Conservation (phyloP, 1,139 yeast species). For the Zygotorulaspora mrakii region DNA sequence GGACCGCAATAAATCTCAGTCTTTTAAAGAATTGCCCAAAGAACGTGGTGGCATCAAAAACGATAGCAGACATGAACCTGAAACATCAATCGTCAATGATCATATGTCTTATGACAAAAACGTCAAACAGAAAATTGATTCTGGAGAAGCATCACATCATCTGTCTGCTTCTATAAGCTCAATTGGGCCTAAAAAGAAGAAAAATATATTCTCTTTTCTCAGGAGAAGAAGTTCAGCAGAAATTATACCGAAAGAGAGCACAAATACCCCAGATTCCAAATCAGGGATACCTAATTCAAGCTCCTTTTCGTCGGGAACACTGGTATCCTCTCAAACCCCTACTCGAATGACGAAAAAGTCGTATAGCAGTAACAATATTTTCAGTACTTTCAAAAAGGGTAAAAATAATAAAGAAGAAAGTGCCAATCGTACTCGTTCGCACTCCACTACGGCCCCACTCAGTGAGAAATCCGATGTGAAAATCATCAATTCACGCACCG, state of each 20-base stretch:
- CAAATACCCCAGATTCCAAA: constrained; percentile 3
- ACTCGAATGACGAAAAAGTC: constrained; percentile 27
- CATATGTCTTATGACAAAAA: no score
- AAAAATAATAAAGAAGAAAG: constrained; percentile 12
- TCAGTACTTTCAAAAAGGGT: constrained; percentile 24
- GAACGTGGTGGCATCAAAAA: constrained; percentile 14
- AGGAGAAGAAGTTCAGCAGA: constrained; percentile 29
- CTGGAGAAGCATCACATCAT: constrained; percentile 14
- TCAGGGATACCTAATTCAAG: constrained; percentile 18
- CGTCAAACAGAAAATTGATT: no score
- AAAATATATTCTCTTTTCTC: constrained; percentile 38
- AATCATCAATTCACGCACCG: background rate
- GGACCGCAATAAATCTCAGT: background rate
- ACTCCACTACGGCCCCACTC: constrained; percentile 5
- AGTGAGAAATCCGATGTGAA: constrained; percentile 1
- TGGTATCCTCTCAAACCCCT: constrained; percentile 10
- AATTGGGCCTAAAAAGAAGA: constrained; percentile 28
- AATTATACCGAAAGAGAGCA: constrained; percentile 17
- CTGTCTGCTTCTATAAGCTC: constrained; percentile 7
- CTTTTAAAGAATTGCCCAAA: background rate
- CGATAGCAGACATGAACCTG: no score
- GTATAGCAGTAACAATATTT: constrained; percentile 28
- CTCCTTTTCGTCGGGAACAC: constrained; percentile 16
- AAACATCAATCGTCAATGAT: no score
- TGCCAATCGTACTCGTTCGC: background rate